Conservation (phyloP, 169 alveolate genomes). For the Eimeria zaria region DNA sequence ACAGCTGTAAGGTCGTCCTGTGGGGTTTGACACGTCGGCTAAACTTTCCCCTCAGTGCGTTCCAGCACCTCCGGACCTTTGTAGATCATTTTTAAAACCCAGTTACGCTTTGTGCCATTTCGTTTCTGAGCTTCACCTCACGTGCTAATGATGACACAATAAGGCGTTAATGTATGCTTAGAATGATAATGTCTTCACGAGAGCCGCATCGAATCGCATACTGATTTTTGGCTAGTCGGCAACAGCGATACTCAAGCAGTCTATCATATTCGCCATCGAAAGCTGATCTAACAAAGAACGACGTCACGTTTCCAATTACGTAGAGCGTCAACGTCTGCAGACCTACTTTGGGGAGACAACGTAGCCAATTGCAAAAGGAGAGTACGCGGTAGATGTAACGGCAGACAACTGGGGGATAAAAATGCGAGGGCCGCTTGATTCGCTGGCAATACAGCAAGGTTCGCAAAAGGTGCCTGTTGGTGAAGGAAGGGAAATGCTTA, state of each 20-base stretch:
- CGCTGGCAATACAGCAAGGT: neutral
- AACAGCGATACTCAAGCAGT: neutral
- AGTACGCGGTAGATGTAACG: neutral
- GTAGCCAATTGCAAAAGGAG: neutral
- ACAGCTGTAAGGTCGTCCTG: neutral
- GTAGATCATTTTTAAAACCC: neutral
- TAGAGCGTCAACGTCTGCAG: neutral
- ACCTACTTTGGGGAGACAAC: neutral
- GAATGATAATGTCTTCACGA: neutral
- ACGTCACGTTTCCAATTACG: neutral
- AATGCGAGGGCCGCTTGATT: neutral
- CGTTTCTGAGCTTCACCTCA: neutral
- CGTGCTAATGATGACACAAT: no score
- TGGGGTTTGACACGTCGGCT: neutral
- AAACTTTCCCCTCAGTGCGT: neutral
- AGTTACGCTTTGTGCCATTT: neutral
- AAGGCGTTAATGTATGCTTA: no score
- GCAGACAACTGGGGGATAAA: neutral
- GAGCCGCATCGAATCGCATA: neutral
- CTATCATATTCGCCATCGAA: neutral
- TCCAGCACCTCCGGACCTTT: neutral
- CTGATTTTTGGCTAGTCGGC: neutral
- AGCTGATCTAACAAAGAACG: neutral
- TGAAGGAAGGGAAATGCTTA: neutral
- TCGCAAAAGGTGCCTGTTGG: neutral